Percentiles rank a stretch among this genome's conserved stretches.
These are phyloP conservation scores for Suillus alpinus DNA, from an alignment of 768 basidiomycete species.

Conservation along the genomic window DNA sequence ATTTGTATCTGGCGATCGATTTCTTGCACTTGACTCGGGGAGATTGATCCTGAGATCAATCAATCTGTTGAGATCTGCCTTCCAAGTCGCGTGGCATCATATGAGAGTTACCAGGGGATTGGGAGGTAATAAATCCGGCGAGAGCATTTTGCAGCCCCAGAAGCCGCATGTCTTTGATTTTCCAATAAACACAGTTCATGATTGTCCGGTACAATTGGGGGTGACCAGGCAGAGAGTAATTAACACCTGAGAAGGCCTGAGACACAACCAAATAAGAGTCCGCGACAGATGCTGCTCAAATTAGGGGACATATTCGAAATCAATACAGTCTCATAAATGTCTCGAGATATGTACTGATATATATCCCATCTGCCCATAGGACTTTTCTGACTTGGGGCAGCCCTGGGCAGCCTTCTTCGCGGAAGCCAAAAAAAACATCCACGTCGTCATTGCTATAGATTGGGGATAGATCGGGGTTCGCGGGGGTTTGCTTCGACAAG, in stretches of 20 bases:
- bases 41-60: constrained; percentile 23
- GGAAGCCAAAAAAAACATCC: background rate
- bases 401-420: background rate
- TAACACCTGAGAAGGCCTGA: too few species aligned
- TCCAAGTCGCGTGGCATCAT: constrained; percentile 16
- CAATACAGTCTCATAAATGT: too few species aligned
- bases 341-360: too few species aligned
- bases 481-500: background rate
- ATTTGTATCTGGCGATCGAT: constrained; percentile 27
- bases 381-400: too few species aligned
- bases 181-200: constrained; percentile 14
- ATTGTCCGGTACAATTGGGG: constrained; percentile 13
- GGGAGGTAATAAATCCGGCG: constrained; percentile 23
- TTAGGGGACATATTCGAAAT: too few species aligned
- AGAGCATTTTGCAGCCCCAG: constrained; percentile 17
- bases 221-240: constrained; percentile 27
- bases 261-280: too few species aligned
- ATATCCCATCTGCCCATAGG: too few species aligned
- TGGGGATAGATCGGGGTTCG: background rate
- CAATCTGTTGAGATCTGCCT: constrained; percentile 13
- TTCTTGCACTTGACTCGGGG: constrained; percentile 5
- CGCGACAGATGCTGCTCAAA: too few species aligned
- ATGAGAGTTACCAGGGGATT: constrained; percentile 24
- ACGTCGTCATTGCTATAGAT: background rate
- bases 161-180: constrained; percentile 21